A percentile compares a stretch with the other conserved stretches of the same genome.
Conservation (phyloP, 1,284 basidiomycete genomes). For the Cutaneotrichosporon arboriforme region DNA sequence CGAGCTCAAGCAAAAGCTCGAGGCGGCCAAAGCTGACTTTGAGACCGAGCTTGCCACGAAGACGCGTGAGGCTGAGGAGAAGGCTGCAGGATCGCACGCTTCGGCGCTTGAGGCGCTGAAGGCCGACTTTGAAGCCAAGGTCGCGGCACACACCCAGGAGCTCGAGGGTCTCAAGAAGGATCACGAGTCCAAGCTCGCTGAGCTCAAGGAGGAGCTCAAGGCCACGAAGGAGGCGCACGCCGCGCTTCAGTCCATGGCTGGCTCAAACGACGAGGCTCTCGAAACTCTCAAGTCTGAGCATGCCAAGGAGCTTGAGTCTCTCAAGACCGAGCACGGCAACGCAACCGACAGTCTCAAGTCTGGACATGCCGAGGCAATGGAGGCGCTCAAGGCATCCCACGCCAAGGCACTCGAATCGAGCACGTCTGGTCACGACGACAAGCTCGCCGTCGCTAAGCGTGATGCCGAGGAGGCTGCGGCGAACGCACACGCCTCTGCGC, state of each 20-base stretch:
- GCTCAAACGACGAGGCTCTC: conserved; percentile 12
- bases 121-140: conserved; percentile 1
- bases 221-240: conserved; percentile 8
- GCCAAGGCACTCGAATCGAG: too few species aligned
- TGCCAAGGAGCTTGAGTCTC: not conserved
- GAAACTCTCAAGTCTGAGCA: conserved; percentile 3
- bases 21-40: conserved; percentile 7
- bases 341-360: conserved; percentile 25
- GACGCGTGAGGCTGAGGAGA: not conserved
- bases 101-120: conserved; percentile 17
- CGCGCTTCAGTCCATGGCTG: conserved; percentile 20
- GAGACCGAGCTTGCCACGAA: conserved; percentile 3
- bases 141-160: conserved; percentile 1
- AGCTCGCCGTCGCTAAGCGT: conserved; percentile 9
- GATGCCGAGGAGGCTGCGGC: conserved; percentile 17
- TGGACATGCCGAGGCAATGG: conserved; percentile 17
- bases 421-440: conserved; percentile 3
- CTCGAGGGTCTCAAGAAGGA: conserved; percentile 1
- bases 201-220: conserved; percentile 16
- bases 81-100: conserved; percentile 1
- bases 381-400: conserved; percentile 5
- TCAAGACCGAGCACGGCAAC: conserved; percentile 10
- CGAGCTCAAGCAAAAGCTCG: conserved; percentile 11
- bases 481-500: conserved; percentile 23
- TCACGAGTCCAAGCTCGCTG: conserved; percentile 5